These are phyloP conservation scores for Coniella vitis DNA, from an alignment of 2,329 filamentous ascomycete genomes.

Conservation along the genomic window DNA sequence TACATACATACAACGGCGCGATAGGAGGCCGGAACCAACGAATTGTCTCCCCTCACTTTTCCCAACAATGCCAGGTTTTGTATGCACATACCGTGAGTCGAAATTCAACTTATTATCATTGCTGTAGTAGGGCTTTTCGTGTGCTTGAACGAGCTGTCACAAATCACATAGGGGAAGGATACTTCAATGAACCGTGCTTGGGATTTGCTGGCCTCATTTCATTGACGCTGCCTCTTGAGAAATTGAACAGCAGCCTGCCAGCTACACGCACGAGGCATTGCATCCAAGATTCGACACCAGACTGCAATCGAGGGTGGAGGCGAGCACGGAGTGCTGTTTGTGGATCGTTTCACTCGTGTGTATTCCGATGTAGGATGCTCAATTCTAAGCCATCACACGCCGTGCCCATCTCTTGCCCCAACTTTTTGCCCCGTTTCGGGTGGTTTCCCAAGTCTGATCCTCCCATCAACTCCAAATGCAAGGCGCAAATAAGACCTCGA, in stretches of 20 bases:
- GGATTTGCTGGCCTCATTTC: too few species aligned
- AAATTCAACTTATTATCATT: conserved; percentile 13
- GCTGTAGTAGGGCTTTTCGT: neutral
- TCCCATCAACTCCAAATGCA: conserved; percentile 17
- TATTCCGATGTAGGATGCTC: conserved; percentile 15
- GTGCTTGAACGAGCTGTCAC: too few species aligned
- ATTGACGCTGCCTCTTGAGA: too few species aligned
- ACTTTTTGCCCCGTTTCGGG: conserved; percentile 6
- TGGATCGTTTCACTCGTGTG: conserved; percentile 15
- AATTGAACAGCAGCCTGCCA: neutral
- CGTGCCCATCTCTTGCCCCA: neutral
- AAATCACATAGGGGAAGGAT: too few species aligned
- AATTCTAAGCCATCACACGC: conserved; percentile 14
- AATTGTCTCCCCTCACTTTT: conserved; percentile 21
- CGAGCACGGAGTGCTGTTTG: neutral
- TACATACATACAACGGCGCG: conserved; percentile 16
- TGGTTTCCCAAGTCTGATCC: conserved; percentile 16
- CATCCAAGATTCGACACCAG: neutral
- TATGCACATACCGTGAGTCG: conserved; percentile 21
- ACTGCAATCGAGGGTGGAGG: neutral
- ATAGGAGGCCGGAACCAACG: conserved; percentile 18
- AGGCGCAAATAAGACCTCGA: conserved; percentile 13
- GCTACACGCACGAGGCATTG: neutral
- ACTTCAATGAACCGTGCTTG: too few species aligned
- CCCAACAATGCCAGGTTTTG: conserved; percentile 19